These are phyloP conservation scores for Phyllosticta citrichinensis DNA, from an alignment of 2,329 filamentous ascomycete genomes.

Conservation along the genomic window DNA sequence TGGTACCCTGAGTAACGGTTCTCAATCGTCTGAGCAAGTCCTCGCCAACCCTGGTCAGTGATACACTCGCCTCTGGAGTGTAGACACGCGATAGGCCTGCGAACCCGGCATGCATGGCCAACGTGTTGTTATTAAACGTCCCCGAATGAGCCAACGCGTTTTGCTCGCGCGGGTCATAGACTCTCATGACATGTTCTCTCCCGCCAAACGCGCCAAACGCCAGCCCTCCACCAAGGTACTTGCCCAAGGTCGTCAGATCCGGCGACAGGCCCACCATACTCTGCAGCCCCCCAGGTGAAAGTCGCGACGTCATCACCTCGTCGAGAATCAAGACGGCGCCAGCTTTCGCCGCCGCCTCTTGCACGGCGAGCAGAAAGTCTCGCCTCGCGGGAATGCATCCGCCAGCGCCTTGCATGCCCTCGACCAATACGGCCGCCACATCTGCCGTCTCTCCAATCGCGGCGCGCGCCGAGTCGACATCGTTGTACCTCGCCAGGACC, in stretches of 20 bases:
- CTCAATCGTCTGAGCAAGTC: constrained; percentile 19
- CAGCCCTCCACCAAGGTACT: constrained; percentile 57
- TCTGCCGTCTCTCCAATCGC: constrained; percentile 31
- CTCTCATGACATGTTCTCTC: constrained; percentile 45
- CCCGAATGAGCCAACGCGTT: constrained; percentile 45
- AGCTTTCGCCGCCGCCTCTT: constrained; percentile 36
- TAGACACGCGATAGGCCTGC: constrained; percentile 29
- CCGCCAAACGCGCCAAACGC: constrained; percentile 60
- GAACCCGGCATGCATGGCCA: constrained; percentile 49
- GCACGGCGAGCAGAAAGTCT: constrained; percentile 45
- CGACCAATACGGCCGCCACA: constrained; percentile 55
- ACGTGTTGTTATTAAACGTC: constrained; percentile 59
- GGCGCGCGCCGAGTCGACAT: constrained; percentile 36
- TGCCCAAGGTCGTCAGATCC: constrained; percentile 56
- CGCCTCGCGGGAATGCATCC: constrained; percentile 44
- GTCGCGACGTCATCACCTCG: constrained; percentile 60
- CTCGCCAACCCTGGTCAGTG: constrained; percentile 25
- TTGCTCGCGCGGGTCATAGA: constrained; percentile 42
- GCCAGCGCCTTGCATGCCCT: constrained; percentile 55
- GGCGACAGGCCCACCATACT: constrained; percentile 37
- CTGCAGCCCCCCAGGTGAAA: constrained; percentile 43
- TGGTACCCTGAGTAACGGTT: constrained; percentile 21
- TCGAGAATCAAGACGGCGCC: constrained; percentile 57
- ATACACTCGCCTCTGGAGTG: constrained; percentile 21
- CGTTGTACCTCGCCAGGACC: constrained; percentile 53